These are phyloP conservation scores for Malassezia globosa DNA, from an alignment of 1,284 basidiomycete genomes.

Conservation along the genomic window DNA sequence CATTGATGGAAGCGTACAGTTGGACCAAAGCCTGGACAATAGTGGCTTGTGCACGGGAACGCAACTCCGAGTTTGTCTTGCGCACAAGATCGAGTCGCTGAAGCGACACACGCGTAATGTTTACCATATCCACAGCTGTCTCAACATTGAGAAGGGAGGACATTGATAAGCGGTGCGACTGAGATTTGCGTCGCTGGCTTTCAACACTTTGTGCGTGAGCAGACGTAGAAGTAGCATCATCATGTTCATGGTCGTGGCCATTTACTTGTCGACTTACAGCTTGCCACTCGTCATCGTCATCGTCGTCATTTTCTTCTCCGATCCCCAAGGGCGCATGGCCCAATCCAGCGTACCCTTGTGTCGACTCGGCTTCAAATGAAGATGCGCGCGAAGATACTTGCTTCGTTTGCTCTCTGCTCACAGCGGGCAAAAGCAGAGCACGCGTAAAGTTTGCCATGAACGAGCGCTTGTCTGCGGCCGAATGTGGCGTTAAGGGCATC, in stretches of 20 bases:
- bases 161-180: conserved; percentile 52
- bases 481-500: conserved; percentile 39
- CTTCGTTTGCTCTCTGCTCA: conserved; percentile 44
- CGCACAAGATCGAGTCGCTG: conserved; percentile 82
- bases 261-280: too few relatives aligned
- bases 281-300: background rate
- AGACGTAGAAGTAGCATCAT: background rate
- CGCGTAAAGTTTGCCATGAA: conserved; percentile 83
- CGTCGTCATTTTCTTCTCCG: background rate
- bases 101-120: conserved; percentile 74
- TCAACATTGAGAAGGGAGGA: conserved; percentile 84
- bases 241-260: background rate
- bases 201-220: conserved; percentile 15
- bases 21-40: conserved; percentile 85
- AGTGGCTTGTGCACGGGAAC: conserved; percentile 55
- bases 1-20: conserved; percentile 64
- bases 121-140: conserved; percentile 78
- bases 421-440: conserved; percentile 78
- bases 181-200: conserved; percentile 24
- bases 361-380: background rate
- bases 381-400: background rate
- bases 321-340: background rate
- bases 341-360: background rate
- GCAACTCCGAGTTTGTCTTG: conserved; percentile 50
- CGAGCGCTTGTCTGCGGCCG: conserved; percentile 80